phyloP scores from a whole-genome alignment of 2,329 filamentous ascomycete species.

The Beauveria varroae region DNA sequence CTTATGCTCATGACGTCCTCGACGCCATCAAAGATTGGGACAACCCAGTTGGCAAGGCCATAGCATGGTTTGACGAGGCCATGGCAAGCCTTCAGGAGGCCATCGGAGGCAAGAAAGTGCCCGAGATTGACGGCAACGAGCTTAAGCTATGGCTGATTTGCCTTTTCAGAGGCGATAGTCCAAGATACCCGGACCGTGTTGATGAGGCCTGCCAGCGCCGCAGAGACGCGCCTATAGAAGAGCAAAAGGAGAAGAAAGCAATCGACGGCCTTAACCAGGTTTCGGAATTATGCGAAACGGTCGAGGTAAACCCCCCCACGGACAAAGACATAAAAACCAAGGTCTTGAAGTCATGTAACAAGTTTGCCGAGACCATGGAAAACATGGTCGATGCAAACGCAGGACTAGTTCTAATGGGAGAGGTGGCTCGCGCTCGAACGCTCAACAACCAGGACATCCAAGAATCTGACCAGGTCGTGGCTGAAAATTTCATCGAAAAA shows the following conservation, averaged over 20 bases:
- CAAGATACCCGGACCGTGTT: not conserved
- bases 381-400: not conserved
- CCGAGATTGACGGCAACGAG: not conserved
- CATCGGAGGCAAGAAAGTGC: not conserved
- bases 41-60: not conserved
- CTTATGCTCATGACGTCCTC: not conserved
- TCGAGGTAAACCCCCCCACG: not conserved
- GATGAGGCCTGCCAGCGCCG: not conserved
- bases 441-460: not conserved
- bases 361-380: not conserved
- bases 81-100: not conserved
- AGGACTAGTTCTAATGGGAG: not conserved
- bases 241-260: not conserved
- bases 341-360: not conserved
- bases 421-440: not conserved
- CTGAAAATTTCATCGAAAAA: not conserved
- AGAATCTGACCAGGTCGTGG: not conserved
- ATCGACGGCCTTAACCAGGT: not conserved
- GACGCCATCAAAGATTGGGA: not conserved
- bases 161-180: not conserved
- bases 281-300: not conserved
- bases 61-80: not conserved
- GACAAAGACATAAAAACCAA: not conserved
- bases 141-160: not conserved
- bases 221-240: not conserved